Percentiles rank a stretch among this genome's conserved stretches.
These are phyloP conservation scores for Kwoniella shivajii DNA, from an alignment of 1,284 basidiomycete species.

Conservation along the genomic window DNA sequence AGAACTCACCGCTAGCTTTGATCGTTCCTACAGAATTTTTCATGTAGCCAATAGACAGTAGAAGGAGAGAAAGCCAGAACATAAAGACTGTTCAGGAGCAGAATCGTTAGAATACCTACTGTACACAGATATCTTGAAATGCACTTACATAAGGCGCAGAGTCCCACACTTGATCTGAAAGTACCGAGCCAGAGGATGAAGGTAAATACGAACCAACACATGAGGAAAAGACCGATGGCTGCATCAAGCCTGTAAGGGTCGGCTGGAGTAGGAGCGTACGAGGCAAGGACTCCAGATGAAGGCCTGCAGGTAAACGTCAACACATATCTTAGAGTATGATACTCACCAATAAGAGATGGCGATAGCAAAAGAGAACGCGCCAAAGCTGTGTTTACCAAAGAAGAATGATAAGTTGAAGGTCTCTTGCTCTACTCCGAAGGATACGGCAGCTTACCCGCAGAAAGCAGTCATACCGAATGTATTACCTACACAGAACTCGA, in stretches of 20 bases:
- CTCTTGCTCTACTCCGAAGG: no score
- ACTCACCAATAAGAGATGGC: constrained; percentile 51
- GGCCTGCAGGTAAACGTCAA: constrained; percentile 9
- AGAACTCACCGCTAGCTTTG: constrained; percentile 65
- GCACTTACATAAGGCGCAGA: constrained; percentile 60
- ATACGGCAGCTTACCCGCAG: constrained; percentile 33
- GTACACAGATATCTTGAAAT: not conserved
- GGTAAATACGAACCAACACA: constrained; percentile 25
- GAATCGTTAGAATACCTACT: not conserved
- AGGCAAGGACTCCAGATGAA: constrained; percentile 56
- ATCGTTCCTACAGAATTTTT: not conserved
- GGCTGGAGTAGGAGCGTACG: constrained; percentile 28
- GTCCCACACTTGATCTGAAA: constrained; percentile 64
- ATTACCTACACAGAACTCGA: constrained; percentile 64
- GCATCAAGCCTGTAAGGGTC: constrained; percentile 50
- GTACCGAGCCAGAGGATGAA: constrained; percentile 57
- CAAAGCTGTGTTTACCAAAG: constrained; percentile 60
- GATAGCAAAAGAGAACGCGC: constrained; percentile 77
- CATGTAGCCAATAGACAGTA: constrained; percentile 37
- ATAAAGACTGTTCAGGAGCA: constrained; percentile 57
- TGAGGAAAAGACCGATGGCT: constrained; percentile 47
- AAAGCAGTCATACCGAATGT: constrained; percentile 65
- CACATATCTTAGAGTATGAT: not conserved
- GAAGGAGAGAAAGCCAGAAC: constrained; percentile 59
- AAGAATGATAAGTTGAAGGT: not conserved